Base-by-base conservation (phyloP, 2,329 filamentous ascomycete genomes). In the Neonectria hederae region DNA sequence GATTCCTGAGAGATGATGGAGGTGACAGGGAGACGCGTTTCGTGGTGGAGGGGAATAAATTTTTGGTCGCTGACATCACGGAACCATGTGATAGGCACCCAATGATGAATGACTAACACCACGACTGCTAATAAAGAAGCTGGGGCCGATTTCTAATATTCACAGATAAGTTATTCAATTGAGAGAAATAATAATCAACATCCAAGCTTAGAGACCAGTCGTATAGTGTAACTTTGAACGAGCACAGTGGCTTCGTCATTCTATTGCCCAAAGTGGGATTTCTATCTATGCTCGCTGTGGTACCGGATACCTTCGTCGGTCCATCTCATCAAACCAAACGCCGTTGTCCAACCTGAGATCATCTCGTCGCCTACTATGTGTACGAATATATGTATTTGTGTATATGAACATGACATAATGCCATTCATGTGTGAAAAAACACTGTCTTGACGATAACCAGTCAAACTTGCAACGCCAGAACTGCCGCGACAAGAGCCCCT, bases 41-140 rank as follows among this genome's bases (percentile, higher is more conserved):
- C 48, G 71, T 68, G 62, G 65, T 68, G 54, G 63, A 55, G 70
- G 67, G 59, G 58, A 60, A 28, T 45, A 54, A 52, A 61, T 67
- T 73, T 67, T 65, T 57, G 65, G 68, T 45, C 63, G 59, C 69
- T 72, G 71, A 69, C 68, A 73, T 72, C 62, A 70, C 59, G 35
- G 35, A 52, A 28, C 61, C 56, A 58, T 59, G 65, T 54, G 55
- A 67, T 13, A 38, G 35, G 35, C 13, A 62, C 54, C 30, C 30
- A 54, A 35, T 51, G n/a, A 35, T 51, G n/a, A 52, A 35, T 52
- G 21, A 11, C n/a, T 30, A n/a, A 52, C 38, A 21, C n/a, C 38
- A 11, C 38, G 38, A 21, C 35, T 38, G 6, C 30, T n/a, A 38
- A n/a, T 14, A 17, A n/a, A 32, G 30, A 32, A 13, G 2, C 10